phyloP scores from a whole-genome alignment of 1,284 basidiomycete genomes.

The Cutaneotrichosporon sp. region DNA sequence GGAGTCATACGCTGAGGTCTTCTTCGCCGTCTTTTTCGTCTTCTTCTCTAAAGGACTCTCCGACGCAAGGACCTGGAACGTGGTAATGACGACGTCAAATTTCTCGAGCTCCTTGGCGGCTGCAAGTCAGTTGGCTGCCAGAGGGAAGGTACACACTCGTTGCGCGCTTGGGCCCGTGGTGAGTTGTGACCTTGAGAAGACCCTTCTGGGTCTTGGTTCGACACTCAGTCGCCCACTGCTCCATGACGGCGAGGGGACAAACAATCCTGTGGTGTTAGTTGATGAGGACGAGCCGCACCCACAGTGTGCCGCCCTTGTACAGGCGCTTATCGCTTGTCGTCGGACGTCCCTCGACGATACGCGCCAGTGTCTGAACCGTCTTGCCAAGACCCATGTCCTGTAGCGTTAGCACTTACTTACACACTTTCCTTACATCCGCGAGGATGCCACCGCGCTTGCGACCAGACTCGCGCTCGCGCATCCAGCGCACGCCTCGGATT shows the following conservation, averaged over 20 bases:
- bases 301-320: slow-evolving; percentile 66
- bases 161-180: slow-evolving; percentile 71
- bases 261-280: slow-evolving; percentile 58
- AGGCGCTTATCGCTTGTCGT: slow-evolving; percentile 64
- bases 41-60: slow-evolving; percentile 46
- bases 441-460: slow-evolving; percentile 80
- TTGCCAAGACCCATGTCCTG: slow-evolving; percentile 65
- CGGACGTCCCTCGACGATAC: slow-evolving; percentile 71
- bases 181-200: slow-evolving; percentile 65
- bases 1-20: neutral
- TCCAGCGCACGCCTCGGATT: slow-evolving; percentile 73
- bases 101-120: slow-evolving; percentile 59
- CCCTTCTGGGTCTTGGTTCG: slow-evolving; percentile 63
- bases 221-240: slow-evolving; percentile 87
- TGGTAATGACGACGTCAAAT: slow-evolving; percentile 73
- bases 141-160: slow-evolving; percentile 52
- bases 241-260: slow-evolving; percentile 75
- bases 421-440: slow-evolving; percentile 65
- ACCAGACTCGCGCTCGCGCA: slow-evolving; percentile 73
- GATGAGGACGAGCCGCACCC: slow-evolving; percentile 39
- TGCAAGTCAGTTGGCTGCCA: slow-evolving; percentile 34
- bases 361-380: slow-evolving; percentile 82
- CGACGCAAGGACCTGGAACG: slow-evolving; percentile 71
- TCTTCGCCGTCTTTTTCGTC: neutral
- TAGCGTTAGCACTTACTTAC: slow-evolving; percentile 2